Conservation (phyloP, 1,284 basidiomycete genomes). For the Schizophyllum amplum region DNA sequence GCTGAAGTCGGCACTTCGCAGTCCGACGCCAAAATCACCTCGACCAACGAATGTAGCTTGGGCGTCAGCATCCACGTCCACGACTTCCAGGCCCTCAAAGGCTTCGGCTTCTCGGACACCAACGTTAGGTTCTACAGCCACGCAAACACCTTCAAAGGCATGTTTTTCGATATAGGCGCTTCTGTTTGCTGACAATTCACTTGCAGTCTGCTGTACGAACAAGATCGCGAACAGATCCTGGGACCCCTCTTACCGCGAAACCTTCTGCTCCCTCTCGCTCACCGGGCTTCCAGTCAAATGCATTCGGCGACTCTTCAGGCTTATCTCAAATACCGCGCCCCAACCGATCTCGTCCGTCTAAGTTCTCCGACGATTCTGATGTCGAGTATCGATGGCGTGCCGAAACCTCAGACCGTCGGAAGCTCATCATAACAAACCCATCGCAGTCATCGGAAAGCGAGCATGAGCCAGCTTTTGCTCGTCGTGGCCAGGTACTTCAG, state of each 20-base stretch:
- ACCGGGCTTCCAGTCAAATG: neutral
- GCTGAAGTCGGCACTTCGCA: conserved; percentile 34
- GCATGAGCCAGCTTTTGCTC: neutral
- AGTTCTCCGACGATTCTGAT: conserved; percentile 32
- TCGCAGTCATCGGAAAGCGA: conserved; percentile 28
- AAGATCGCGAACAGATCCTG: conserved; percentile 34
- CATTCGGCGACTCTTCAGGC: neutral
- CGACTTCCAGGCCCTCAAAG: conserved; percentile 22
- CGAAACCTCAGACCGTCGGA: conserved; percentile 27
- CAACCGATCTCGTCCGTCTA: conserved; percentile 10
- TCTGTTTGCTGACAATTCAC: neutral
- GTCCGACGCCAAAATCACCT: conserved; percentile 23
- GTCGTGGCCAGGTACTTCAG: neutral
- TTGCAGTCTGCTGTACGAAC: conserved; percentile 8
- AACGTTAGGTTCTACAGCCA: neutral
- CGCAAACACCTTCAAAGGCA: conserved; percentile 15
- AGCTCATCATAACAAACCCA: conserved; percentile 46
- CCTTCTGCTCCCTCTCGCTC: conserved; percentile 1
- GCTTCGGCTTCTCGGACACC: conserved; percentile 4
- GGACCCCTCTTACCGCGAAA: conserved; percentile 14
- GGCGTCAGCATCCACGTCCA: conserved; percentile 15
- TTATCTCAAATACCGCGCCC: conserved; percentile 33
- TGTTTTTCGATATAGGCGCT: neutral
- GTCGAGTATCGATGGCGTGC: conserved; percentile 31
- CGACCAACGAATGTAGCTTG: conserved; percentile 18